Base-by-base conservation (phyloP, 495 filamentous ascomycete species). In the Neurospora tetraspora region DNA sequence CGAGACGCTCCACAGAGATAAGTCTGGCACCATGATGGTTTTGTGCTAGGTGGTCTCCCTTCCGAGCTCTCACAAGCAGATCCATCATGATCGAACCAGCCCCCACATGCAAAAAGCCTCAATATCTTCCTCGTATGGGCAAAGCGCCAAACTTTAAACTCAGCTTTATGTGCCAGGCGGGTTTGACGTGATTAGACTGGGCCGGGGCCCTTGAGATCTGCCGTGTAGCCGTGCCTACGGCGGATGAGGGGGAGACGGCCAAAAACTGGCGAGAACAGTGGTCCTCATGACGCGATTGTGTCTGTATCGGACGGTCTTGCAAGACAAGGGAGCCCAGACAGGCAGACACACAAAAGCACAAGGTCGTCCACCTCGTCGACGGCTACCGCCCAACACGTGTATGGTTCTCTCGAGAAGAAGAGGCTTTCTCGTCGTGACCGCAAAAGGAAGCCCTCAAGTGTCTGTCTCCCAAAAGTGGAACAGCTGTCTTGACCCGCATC, bases 391-490 rank as follows among this genome's bases (percentile, higher is more conserved):
- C 42, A 34, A 39, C 31, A 40, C 37, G 36, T 69, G 71, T 53
- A 65, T 68, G 42, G 43, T 59, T 70, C 31, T 34, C 53, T 34
- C 53, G 23, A 61, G 27, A 34, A 65, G 27, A 61, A 36, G 27
- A 65, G 53, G 53, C 27, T 65, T 65, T 65, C 53, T 65, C 23
- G 53, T 34, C 53, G 31, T 42, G 69, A 31, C 37, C 36, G 34
- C 43, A 69, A 38, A 39, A 45, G 72, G 65, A 31, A 40, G 53
- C 38, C 34, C 42, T 72, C 36, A 40, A 37, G 39, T 31, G 14
- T 34, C 61, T 27, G 68, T 74, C 71, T 61, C 70, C 59, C 70
- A 69, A 65, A 74, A 69, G 59, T 72, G 73, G 69, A 59, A 73
- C 72, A 61, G 69, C 23, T 20, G 27, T 53, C 34, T 39, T 42